phyloP scores from a whole-genome alignment of 2,329 filamentous ascomycete genomes.

The Colletotrichum sp. region DNA sequence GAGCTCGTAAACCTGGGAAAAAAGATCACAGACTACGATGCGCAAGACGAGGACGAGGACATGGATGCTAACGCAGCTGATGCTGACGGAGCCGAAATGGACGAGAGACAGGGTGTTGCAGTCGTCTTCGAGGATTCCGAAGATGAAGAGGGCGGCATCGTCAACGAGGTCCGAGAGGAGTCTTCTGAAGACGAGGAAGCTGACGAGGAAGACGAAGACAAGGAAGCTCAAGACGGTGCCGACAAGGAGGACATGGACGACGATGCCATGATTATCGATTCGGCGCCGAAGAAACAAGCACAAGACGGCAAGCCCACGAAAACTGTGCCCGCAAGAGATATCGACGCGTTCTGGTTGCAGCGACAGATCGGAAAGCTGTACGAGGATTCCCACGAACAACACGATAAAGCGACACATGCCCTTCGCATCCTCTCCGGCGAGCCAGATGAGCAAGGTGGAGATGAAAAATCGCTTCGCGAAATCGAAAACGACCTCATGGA shows the following conservation, averaged over 20 bases:
- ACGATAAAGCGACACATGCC: constrained; percentile 88
- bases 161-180: constrained; percentile 88
- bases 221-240: constrained; percentile 55
- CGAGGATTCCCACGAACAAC: constrained; percentile 88
- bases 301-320: constrained; percentile 59
- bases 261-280: constrained; percentile 87
- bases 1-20: constrained; percentile 95
- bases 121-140: constrained; percentile 95
- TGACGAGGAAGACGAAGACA: constrained; percentile 66
- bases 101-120: constrained; percentile 94
- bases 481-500: constrained; percentile 99
- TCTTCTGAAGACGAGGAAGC: constrained; percentile 82
- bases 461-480: constrained; percentile 86
- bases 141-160: constrained; percentile 80
- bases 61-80: constrained; percentile 74
- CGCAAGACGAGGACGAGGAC: constrained; percentile 92
- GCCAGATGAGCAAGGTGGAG: constrained; percentile 71
- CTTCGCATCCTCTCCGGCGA: constrained; percentile 82
- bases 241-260: constrained; percentile 39
- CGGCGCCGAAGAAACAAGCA: constrained; percentile 54
- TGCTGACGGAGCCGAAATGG: constrained; percentile 76
- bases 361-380: constrained; percentile 89
- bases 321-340: constrained; percentile 81
- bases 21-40: constrained; percentile 98
- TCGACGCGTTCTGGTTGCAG: constrained; percentile 97